Percentiles rank a stretch among this genome's conserved stretches.
phyloP scores from a whole-genome alignment of 2,329 filamentous ascomycete genomes.

The Macrophomina tecta region DNA sequence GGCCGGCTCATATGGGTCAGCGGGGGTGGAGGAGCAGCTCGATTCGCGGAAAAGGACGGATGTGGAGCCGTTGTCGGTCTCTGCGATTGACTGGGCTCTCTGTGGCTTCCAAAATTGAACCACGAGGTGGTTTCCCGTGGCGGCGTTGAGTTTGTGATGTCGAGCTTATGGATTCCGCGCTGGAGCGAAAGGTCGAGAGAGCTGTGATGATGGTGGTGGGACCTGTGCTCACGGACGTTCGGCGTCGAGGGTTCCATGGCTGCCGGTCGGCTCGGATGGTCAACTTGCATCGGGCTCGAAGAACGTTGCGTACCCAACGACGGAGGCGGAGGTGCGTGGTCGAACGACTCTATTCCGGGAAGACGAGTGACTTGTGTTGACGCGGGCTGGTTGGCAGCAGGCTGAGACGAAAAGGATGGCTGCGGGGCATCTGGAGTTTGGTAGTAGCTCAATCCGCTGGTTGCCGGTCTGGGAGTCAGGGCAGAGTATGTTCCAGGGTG shows the following conservation, averaged over 20 bases:
- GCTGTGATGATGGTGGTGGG: constrained; percentile 31
- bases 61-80: constrained; percentile 47
- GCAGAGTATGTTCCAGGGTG: constrained; percentile 76
- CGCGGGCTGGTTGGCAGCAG: constrained; percentile 53
- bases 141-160: constrained; percentile 60
- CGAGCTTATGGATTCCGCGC: constrained; percentile 69
- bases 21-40: constrained; percentile 15
- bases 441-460: constrained; percentile 77
- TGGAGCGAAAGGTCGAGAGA: constrained; percentile 72
- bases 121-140: constrained; percentile 40
- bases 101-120: constrained; percentile 39
- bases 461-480: constrained; percentile 66
- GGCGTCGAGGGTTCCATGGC: constrained; percentile 41
- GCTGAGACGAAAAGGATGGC: constrained; percentile 54
- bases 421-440: constrained; percentile 70
- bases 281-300: constrained; percentile 79
- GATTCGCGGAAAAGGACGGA: constrained; percentile 40
- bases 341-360: constrained; percentile 91
- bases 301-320: constrained; percentile 68
- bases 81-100: constrained; percentile 32
- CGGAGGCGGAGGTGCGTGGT: constrained; percentile 71
- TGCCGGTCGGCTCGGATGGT: constrained; percentile 56
- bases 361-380: constrained; percentile 69
- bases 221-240: constrained; percentile 39
- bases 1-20: constrained; percentile 37